Conservation (phyloP, 2,329 filamentous ascomycete species). For the Tolypocladium inflatum region DNA sequence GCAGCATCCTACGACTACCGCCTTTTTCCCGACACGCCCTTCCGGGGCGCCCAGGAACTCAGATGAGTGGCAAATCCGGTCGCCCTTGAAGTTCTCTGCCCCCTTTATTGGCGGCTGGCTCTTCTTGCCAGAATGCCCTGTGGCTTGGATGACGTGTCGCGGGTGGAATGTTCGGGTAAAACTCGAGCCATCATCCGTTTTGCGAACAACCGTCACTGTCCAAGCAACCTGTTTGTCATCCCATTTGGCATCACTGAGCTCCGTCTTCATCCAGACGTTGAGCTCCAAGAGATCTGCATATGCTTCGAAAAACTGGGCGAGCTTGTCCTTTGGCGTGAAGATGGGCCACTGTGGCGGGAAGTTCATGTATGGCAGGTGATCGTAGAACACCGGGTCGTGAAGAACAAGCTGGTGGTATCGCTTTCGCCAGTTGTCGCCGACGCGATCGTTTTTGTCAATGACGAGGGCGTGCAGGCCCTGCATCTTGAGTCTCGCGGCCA, state of each 20-base stretch:
- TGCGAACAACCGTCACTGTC: slow-evolving; percentile 44
- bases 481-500: slow-evolving; percentile 50
- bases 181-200: slow-evolving; percentile 33
- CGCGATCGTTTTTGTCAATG: slow-evolving; percentile 46
- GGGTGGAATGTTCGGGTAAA: slow-evolving; percentile 49
- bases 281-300: slow-evolving; percentile 58
- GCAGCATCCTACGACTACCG: slow-evolving; percentile 57
- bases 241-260: slow-evolving; percentile 37
- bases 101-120: slow-evolving; percentile 49
- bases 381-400: slow-evolving; percentile 56
- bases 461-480: slow-evolving; percentile 45
- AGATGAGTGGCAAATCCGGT: slow-evolving; percentile 52
- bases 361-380: slow-evolving; percentile 52
- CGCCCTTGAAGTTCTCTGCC: slow-evolving; percentile 46
- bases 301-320: slow-evolving; percentile 58
- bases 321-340: slow-evolving; percentile 64
- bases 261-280: slow-evolving; percentile 53
- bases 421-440: slow-evolving; percentile 57
- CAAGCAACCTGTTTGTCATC: slow-evolving; percentile 39
- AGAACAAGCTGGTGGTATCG: slow-evolving; percentile 57
- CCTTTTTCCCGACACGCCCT: slow-evolving; percentile 43
- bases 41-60: slow-evolving; percentile 44
- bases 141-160: slow-evolving; percentile 56
- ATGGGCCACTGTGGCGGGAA: slow-evolving; percentile 60
- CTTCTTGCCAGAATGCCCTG: slow-evolving; percentile 59